Percentiles rank a stretch among this genome's conserved stretches.
phyloP scores from a whole-genome alignment of 73 alveolate genomes.

The Paramecium caudatum region DNA sequence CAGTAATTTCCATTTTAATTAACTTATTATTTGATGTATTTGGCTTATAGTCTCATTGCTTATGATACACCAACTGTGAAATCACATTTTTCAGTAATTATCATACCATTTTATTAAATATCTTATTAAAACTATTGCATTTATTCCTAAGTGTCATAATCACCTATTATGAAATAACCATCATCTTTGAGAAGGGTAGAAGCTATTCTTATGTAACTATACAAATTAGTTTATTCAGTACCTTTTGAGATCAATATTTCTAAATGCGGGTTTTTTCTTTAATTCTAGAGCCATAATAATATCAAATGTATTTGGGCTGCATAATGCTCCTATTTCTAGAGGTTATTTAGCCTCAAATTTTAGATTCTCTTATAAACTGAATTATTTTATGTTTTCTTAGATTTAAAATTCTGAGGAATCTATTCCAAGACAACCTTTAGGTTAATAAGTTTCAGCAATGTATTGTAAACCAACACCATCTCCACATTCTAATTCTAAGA shows the following conservation, averaged over 20 bases:
- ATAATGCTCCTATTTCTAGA: not conserved
- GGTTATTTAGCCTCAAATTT: not conserved
- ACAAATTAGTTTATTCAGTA: not conserved
- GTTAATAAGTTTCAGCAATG: not conserved
- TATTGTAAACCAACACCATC: not conserved
- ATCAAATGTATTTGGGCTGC: slow-evolving; percentile 30
- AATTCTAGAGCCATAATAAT: not conserved
- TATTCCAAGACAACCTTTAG: slow-evolving; percentile 6
- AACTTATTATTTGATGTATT: not conserved
- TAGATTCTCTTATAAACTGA: not conserved
- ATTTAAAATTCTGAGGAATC: not conserved
- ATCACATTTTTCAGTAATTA: not conserved
- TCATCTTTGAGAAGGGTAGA: slow-evolving; percentile 7
- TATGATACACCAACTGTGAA: slow-evolving; percentile 4
- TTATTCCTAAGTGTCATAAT: not conserved
- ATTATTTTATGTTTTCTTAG: not conserved
- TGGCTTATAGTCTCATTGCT: not conserved
- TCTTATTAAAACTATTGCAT: not conserved
- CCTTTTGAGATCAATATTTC: slow-evolving; percentile 7
- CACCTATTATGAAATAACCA: slow-evolving; percentile 14
- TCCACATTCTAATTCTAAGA: slow-evolving; percentile 31
- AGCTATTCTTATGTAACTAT: not conserved
- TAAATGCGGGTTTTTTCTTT: slow-evolving; percentile 2
- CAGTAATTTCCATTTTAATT: not conserved
- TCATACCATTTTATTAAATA: not conserved